phyloP scores from a whole-genome alignment of 805 yeast species.

The Cyberlindnera subsufficiens region DNA sequence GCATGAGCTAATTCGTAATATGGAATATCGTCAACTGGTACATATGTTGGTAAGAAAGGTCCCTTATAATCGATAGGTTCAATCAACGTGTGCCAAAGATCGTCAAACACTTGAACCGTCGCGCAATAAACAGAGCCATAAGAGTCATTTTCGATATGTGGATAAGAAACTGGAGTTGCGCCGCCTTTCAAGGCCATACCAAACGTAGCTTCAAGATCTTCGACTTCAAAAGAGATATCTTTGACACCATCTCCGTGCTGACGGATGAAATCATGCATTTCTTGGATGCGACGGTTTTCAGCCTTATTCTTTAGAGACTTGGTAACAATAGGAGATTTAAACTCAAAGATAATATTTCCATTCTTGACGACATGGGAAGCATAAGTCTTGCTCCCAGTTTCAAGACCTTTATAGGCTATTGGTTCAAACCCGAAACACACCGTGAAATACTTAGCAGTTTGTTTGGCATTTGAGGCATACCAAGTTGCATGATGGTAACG shows the following conservation, averaged over 20 bases:
- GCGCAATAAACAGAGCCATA: slow-evolving; percentile 51
- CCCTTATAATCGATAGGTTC: slow-evolving; percentile 34
- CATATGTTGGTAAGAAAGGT: slow-evolving; percentile 47
- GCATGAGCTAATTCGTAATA: slow-evolving; percentile 2
- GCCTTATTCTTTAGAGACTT: slow-evolving; percentile 7
- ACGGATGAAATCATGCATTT: slow-evolving; percentile 40
- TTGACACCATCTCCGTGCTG: slow-evolving; percentile 78
- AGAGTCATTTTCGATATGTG: slow-evolving; percentile 31
- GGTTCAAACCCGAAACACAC: slow-evolving; percentile 56
- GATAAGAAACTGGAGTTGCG: slow-evolving; percentile 35
- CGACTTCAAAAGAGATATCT: slow-evolving; percentile 66
- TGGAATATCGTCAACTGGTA: slow-evolving; percentile 1
- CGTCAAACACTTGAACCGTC: slow-evolving; percentile 48
- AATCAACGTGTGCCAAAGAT: slow-evolving; percentile 64
- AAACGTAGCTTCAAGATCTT: slow-evolving; percentile 39
- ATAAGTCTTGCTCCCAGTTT: slow-evolving; percentile 52
- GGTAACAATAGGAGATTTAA: slow-evolving; percentile 32
- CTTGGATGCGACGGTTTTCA: slow-evolving; percentile 21
- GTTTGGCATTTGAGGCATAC: slow-evolving; percentile 70
- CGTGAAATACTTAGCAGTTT: slow-evolving; percentile 50
- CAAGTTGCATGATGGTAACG: slow-evolving; percentile 66
- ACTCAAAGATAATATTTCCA: slow-evolving; percentile 46
- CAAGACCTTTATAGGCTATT: slow-evolving; percentile 61
- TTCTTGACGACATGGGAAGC: slow-evolving; percentile 58
- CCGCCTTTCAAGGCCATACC: slow-evolving; percentile 46